A percentile compares a stretch with the other conserved stretches of the same genome.
Evolutionary conservation across 495 filamentous ascomycete species (phyloP).

Genomic region (Tricharina praecox): DNA sequence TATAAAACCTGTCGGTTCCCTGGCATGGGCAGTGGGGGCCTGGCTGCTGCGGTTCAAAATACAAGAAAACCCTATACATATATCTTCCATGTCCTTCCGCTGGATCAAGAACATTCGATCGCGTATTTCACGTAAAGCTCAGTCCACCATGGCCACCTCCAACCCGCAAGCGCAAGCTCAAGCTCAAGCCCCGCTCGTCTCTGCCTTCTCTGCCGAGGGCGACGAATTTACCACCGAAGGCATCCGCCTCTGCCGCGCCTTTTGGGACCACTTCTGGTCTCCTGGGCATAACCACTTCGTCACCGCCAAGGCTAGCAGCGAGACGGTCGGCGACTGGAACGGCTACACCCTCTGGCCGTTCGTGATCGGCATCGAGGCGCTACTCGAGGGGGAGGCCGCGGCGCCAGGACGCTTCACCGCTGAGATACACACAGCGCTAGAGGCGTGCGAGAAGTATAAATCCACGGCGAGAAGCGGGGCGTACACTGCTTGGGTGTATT

Average conservation of each 20-base stretch:
- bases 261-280: background rate
- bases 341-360: constrained; percentile 15
- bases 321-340: constrained; percentile 13
- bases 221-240: background rate
- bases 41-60: too few relatives aligned
- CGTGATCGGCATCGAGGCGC: constrained; percentile 18
- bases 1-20: too few relatives aligned
- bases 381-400: constrained; percentile 17
- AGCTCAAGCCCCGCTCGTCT: too few relatives aligned
- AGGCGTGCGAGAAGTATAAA: constrained; percentile 17
- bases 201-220: too few relatives aligned
- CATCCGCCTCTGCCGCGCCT: background rate
- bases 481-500: constrained; percentile 21
- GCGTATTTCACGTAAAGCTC: too few relatives aligned
- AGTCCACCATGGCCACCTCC: too few relatives aligned
- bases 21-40: too few relatives aligned
- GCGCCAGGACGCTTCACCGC: constrained; percentile 9
- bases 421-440: constrained; percentile 12
- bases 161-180: too few relatives aligned
- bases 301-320: background rate
- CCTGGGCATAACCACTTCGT: background rate
- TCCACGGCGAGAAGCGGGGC: constrained; percentile 5
- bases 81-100: too few relatives aligned
- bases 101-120: too few relatives aligned
- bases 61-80: too few relatives aligned